Base-by-base conservation (phyloP, 305 asterid species). In the Lippia alba region DNA sequence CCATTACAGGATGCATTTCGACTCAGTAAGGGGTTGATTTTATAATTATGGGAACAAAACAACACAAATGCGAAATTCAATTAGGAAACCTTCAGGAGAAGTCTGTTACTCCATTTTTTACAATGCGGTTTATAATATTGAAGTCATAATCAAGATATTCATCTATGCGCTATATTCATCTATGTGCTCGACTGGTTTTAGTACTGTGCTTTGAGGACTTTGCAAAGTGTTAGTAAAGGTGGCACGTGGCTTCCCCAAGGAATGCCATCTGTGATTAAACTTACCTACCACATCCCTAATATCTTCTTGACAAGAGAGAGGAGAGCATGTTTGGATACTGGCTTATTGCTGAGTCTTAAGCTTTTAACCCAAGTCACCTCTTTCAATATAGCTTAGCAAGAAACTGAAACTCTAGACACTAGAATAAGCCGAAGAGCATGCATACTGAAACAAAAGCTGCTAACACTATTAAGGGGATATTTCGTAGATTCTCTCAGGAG, bases 1-100 rank as follows among this genome's bases (percentile, higher is more conserved):
- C 74, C 70, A 68, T 53, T 41, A 60, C 50, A 53, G 40, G 45
- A 56, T 39, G 55, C n/a, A 70, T 24, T 56, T 56, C 36, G 33
- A 34, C 33, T 51, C 40, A 36, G 46, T 48, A 68, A 61, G 41
- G 58, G 41, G 24, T 48, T 16, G 49, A 53, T 30, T 49, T 19
- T 74, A 66, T 56, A 57, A 57, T 41, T 67, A 55, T 33, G 51
- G 12, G 44, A 45, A 51, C 14, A 15, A 44, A 49, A 45, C 16
- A 44, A 50, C 5, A 40, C 24, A 36, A 36, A 36, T 36, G 14
- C 18, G 34, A 64, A 56, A 56, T 55, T 8, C 6, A 53, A 56
- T 19, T 48, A 67, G 20, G 67, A 20, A 5, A 56, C 12, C 46
- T 41, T 16, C 33, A 24, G 16, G 72, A 40, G 53, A 70, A 67